A percentile compares a stretch with the other conserved stretches of the same genome.
phyloP scores from a whole-genome alignment of 2,329 filamentous ascomycete species.

The Sporothrix dimorphospora region DNA sequence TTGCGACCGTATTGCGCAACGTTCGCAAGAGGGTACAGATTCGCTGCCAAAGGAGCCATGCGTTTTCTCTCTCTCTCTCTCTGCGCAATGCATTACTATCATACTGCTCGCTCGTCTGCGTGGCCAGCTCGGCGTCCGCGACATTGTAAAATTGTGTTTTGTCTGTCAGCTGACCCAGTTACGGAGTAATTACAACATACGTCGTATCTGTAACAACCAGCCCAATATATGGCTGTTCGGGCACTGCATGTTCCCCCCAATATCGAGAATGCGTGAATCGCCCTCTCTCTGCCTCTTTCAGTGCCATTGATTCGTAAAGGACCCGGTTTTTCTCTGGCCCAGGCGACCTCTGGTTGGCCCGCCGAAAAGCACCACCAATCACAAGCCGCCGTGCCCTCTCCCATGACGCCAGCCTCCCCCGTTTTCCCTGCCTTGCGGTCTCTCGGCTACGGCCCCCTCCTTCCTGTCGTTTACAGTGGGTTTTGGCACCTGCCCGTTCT shows the following conservation, averaged over 20 bases:
- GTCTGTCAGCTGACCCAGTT: not conserved
- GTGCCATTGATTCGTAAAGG: not conserved
- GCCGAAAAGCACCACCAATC: constrained; percentile 27
- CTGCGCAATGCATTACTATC: not conserved
- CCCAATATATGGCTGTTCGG: not conserved
- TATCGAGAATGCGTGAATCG: constrained; percentile 3
- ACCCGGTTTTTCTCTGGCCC: not conserved
- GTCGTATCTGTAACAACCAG: not conserved
- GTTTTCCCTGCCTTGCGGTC: constrained; percentile 7
- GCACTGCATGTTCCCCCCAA: not conserved
- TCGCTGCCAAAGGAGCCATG: not conserved
- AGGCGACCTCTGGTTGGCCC: constrained; percentile 23
- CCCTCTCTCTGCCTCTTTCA: not conserved
- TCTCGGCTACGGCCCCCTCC: constrained; percentile 9
- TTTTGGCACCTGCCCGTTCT: constrained; percentile 5
- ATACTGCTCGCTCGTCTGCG: not conserved
- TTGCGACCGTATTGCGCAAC: constrained; percentile 4
- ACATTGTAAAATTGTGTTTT: not conserved
- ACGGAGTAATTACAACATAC: too few species aligned
- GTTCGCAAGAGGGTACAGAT: constrained; percentile 2
- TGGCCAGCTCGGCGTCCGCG: not conserved
- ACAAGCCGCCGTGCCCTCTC: constrained; percentile 1
- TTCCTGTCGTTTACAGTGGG: constrained; percentile 12
- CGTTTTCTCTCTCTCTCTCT: not conserved
- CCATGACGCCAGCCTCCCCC: constrained; percentile 33